phyloP scores from a whole-genome alignment of 2,329 filamentous ascomycete genomes.

The Botryotinia convoluta region DNA sequence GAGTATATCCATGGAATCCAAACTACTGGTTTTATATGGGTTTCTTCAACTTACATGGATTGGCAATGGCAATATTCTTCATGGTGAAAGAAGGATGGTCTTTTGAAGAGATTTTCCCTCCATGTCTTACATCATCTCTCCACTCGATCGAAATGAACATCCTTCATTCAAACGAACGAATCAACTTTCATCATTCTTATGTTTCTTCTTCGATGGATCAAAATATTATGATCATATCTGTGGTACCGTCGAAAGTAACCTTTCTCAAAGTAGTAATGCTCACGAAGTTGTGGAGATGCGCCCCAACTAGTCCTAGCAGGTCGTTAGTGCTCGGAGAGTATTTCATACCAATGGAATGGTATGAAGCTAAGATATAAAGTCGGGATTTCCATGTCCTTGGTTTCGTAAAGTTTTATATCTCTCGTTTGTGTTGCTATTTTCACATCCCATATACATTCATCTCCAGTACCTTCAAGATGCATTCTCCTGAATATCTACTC shows the following conservation, averaged over 20 bases:
- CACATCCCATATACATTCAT: too few relatives aligned
- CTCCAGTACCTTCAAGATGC: neutral
- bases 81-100: neutral
- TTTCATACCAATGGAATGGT: neutral
- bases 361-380: neutral
- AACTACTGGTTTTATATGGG: neutral
- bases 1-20: neutral
- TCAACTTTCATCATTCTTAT: neutral
- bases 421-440: neutral
- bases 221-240: neutral
- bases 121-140: neutral
- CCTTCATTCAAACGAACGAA: neutral
- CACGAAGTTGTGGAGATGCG: constrained; percentile 8
- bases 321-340: neutral
- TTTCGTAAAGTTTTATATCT: neutral
- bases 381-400: neutral
- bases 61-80: neutral
- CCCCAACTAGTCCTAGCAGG: neutral
- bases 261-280: constrained; percentile 18
- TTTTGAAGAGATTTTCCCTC: neutral
- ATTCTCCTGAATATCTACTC: constrained; percentile 20
- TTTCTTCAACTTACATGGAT: neutral
- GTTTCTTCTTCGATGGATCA: neutral
- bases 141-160: neutral
- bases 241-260: neutral